A percentile compares a stretch with the other conserved stretches of the same genome.
phyloP scores from a whole-genome alignment of 148 eudicot species.

The Cornus controversa region DNA sequence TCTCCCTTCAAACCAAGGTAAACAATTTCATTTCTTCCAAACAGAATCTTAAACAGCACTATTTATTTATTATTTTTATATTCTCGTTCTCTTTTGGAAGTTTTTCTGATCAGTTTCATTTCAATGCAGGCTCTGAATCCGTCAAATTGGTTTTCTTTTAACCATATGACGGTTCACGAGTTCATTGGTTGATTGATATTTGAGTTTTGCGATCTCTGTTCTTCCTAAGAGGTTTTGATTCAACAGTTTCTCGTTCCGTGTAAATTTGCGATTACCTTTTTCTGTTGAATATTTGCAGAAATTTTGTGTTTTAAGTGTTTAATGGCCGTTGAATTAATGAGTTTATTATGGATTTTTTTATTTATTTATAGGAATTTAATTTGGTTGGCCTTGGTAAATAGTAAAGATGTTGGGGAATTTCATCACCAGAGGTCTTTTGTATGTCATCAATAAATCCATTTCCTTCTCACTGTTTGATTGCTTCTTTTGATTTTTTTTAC shows the following conservation, averaged over 20 bases:
- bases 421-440: conserved; percentile 68
- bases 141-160: not conserved
- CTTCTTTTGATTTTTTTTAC: not conserved
- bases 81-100: not conserved
- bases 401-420: conserved; percentile 72
- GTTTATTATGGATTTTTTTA: no score
- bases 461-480: not conserved
- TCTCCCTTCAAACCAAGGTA: conserved; percentile 3
- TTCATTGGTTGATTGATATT: not conserved
- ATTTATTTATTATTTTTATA: not conserved
- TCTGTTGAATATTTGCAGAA: not conserved
- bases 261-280: not conserved
- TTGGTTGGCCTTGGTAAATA: conserved; percentile 2
- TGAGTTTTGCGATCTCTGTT: not conserved
- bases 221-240: not conserved
- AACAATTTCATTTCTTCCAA: not conserved
- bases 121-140: conserved; percentile 4
- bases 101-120: not conserved
- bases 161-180: conserved; percentile 5
- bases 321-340: not conserved
- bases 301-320: not conserved
- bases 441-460: conserved; percentile 23
- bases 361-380: not conserved
- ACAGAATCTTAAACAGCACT: not conserved
- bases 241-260: not conserved